Evolutionary conservation across 2,329 filamentous ascomycete genomes (phyloP), one percentile per base, ranked within the genome.

Genomic region (Thermomyces lanuginosus): DNA sequence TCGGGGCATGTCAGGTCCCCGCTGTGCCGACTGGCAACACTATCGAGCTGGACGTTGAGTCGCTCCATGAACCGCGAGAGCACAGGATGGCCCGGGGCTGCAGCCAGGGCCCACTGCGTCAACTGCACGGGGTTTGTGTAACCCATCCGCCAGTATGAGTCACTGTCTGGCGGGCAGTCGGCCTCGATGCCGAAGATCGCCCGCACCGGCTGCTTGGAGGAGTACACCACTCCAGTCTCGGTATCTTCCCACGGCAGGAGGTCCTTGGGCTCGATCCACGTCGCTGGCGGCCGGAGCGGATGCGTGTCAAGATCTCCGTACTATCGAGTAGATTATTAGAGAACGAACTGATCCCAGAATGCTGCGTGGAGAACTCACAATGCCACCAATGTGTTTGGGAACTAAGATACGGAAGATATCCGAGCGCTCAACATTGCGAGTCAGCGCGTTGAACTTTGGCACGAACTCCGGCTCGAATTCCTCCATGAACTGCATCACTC

Each of bases 61-160:
- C 32, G 34, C 10, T 44, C 40, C 18, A 48, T 34, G 17, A 48
- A 50, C 6, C 29, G 28, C 17, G 39, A 33, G 12, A 49, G 39
- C 10, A 46, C 29, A 1, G 45, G 42, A 22, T 51, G 47, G 1
- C 39, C 36, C 3, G 43, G 35, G 1, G 36, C 32, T 12, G 38
- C 38, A 2, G 46, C 46, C 4, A 51, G 36, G 0, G 45, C 35
- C 47, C 47, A 51, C 16, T 49, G 46, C 0, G 46, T 49, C 5
- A 49, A 32, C 26, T 51, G 46, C 9, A 49, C 31, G 3, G 47
- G 43, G 26, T 43, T 42, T 11, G 38, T 34, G 33, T 51, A 51
- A 16, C 47, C 47, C 40, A 45, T 42, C n/a, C 46, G 45, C 47
- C 47, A 51, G 29, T 47, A 48, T 4, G 27, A 20, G 24, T 48